Evolutionary conservation across 139 green algal genomes (phyloP).

Genomic region (Chlamydomonas asymmetrica): DNA sequence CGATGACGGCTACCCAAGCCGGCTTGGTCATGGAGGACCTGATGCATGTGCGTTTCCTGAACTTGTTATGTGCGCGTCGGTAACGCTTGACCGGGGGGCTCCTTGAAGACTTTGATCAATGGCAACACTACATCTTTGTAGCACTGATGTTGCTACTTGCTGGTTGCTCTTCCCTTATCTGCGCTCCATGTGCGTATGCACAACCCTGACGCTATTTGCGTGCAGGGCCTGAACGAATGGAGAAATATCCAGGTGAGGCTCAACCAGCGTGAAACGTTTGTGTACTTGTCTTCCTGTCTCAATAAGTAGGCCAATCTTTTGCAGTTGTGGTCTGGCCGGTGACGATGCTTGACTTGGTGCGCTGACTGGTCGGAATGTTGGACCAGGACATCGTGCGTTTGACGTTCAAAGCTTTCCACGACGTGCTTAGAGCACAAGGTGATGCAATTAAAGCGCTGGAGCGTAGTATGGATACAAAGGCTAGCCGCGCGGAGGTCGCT

Average conservation of each 20-base stretch:
- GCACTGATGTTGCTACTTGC: not conserved
- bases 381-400: conserved; percentile 51
- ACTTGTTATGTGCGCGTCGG: not conserved
- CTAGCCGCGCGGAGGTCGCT: conserved; percentile 27
- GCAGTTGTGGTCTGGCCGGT: not conserved
- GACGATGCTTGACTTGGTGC: not conserved
- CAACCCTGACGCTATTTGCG: not conserved
- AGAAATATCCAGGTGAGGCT: conserved; percentile 44
- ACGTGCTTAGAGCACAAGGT: conserved; percentile 48
- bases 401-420: conserved; percentile 61
- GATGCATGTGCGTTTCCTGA: conserved; percentile 4
- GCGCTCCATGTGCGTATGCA: no score
- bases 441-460: conserved; percentile 48
- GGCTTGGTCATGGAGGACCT: conserved; percentile 24
- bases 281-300: not conserved
- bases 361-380: not conserved
- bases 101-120: no score
- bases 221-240: conserved; percentile 47
- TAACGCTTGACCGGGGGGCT: no score
- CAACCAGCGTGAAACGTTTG: not conserved
- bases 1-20: no score
- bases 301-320: not conserved
- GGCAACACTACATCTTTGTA: not conserved
- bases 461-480: conserved; percentile 38
- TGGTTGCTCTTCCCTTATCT: no score